Evolutionary conservation across 2,329 filamentous ascomycete genomes (phyloP).

Genomic region (Diplodia scrobiculata): DNA sequence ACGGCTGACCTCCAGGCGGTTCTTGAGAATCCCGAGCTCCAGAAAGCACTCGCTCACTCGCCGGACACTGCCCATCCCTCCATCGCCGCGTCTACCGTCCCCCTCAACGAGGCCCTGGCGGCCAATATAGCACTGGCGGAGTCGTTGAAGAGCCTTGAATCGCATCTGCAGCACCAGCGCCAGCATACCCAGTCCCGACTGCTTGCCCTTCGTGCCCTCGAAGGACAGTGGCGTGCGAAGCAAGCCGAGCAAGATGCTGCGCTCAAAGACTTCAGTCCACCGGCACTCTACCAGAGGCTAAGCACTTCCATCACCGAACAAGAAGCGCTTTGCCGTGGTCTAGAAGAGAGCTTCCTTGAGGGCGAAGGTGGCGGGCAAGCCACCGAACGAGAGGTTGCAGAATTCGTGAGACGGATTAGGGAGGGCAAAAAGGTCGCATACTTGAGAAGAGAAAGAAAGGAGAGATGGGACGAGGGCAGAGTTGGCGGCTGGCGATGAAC

Average conservation of each 20-base stretch:
- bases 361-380: slow-evolving; percentile 55
- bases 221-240: slow-evolving; percentile 88
- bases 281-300: slow-evolving; percentile 80
- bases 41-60: slow-evolving; percentile 73
- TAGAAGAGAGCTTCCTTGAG: slow-evolving; percentile 93
- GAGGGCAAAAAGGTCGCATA: slow-evolving; percentile 79
- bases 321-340: slow-evolving; percentile 73
- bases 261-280: slow-evolving; percentile 80
- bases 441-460: slow-evolving; percentile 80
- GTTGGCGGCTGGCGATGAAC: slow-evolving; percentile 81
- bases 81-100: slow-evolving; percentile 63
- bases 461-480: slow-evolving; percentile 92
- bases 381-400: slow-evolving; percentile 77
- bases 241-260: slow-evolving; percentile 86
- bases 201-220: slow-evolving; percentile 78
- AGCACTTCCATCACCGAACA: slow-evolving; percentile 78
- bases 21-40: slow-evolving; percentile 64
- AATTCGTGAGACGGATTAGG: slow-evolving; percentile 81
- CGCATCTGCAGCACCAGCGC: slow-evolving; percentile 62
- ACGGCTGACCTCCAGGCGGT: slow-evolving; percentile 77
- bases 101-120: slow-evolving; percentile 65
- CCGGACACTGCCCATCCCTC: slow-evolving; percentile 71
- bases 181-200: slow-evolving; percentile 76
- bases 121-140: slow-evolving; percentile 72
- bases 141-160: slow-evolving; percentile 63